Base-by-base conservation (phyloP, 106 monocot genomes). In the Apostasia ramifera region DNA sequence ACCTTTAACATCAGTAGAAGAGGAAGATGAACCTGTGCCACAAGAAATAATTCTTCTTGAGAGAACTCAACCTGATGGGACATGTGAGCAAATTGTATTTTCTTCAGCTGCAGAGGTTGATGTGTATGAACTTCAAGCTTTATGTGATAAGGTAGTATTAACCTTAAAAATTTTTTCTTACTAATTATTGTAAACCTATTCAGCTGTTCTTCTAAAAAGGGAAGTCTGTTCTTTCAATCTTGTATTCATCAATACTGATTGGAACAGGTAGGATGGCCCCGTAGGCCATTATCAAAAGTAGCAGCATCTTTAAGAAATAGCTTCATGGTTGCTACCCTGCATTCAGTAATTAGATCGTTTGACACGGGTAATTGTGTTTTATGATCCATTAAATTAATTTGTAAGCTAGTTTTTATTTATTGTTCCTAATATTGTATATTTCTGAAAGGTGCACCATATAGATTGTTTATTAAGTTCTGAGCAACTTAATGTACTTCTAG, bases 101-200 rank as follows among this genome's bases (percentile, higher is more conserved):
- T 92, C 97, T 79, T 84, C 89, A 10, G 80, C 84, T 79, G 89
- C 87, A 83, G 92, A 97, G 81, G 82, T 97, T 77, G 89, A 97
- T 81, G 77, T 97, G 12, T 92, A 87, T 74, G 97, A 89, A 83
- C 87, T 97, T 47, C 86, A 97, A 85, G 79, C 82, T 40, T 75
- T 97, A 67, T 97, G 92, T 73, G 97, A 97, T 75, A 97, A 97
- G 92, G 91, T 91, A 65, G 26, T 26, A 26, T 26, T 26, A 26
- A 26, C 26, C 26, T 26, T 26, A 26, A 26, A 26, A 26, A 0
- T 26, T 26, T 26, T 26, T 26, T 26, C 26, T 26, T 26, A 26
- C 26, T 26, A 26, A 26, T 26, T 26, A 26, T 26, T 26, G 26
- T 26, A 26, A 26, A 26, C 26, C 26, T 26, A 26, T 26, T 26